Evolutionary conservation across 768 basidiomycete genomes (phyloP).

Genomic region (Boletus rex-veris): DNA sequence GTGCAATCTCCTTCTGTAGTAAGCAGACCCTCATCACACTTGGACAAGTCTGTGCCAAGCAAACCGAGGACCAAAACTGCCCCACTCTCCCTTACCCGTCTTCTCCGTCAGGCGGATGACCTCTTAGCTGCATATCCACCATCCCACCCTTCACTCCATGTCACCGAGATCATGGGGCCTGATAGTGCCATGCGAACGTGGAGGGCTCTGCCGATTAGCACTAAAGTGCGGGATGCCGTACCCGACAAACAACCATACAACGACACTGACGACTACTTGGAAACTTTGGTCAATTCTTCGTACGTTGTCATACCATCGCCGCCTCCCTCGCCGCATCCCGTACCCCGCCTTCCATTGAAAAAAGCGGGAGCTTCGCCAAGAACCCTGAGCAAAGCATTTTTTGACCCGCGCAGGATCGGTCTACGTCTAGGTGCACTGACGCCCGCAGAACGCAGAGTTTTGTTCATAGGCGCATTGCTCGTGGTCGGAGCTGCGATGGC

Average conservation of each 20-base stretch:
- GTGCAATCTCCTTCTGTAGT: background rate
- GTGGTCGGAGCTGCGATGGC: slow-evolving; percentile 71
- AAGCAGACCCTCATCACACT: slow-evolving; percentile 1
- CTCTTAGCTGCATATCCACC: slow-evolving; percentile 61
- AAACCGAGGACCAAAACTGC: slow-evolving; percentile 21
- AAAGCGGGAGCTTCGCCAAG: slow-evolving; percentile 16
- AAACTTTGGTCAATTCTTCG: slow-evolving; percentile 22
- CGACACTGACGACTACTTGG: slow-evolving; percentile 27
- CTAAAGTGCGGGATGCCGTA: slow-evolving; percentile 3
- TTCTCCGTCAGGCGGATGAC: slow-evolving; percentile 56
- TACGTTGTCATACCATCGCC: slow-evolving; percentile 25
- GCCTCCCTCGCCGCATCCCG: slow-evolving; percentile 19
- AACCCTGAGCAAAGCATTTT: slow-evolving; percentile 2
- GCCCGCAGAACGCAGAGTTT: slow-evolving; percentile 24
- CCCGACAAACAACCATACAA: slow-evolving; percentile 24
- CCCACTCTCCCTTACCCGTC: slow-evolving; percentile 41
- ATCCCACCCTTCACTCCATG: slow-evolving; percentile 47
- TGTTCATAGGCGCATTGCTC: slow-evolving; percentile 65
- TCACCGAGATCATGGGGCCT: slow-evolving; percentile 69
- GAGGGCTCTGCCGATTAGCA: slow-evolving; percentile 35
- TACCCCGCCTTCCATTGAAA: slow-evolving; percentile 13
- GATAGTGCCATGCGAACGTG: slow-evolving; percentile 76
- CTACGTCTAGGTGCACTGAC: slow-evolving; percentile 26
- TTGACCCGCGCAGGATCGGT: slow-evolving; percentile 17
- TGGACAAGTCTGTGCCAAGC: background rate